These are phyloP conservation scores for Calonectria pseudoturangicola DNA, from an alignment of 2,329 filamentous ascomycete species.

Conservation along the genomic window DNA sequence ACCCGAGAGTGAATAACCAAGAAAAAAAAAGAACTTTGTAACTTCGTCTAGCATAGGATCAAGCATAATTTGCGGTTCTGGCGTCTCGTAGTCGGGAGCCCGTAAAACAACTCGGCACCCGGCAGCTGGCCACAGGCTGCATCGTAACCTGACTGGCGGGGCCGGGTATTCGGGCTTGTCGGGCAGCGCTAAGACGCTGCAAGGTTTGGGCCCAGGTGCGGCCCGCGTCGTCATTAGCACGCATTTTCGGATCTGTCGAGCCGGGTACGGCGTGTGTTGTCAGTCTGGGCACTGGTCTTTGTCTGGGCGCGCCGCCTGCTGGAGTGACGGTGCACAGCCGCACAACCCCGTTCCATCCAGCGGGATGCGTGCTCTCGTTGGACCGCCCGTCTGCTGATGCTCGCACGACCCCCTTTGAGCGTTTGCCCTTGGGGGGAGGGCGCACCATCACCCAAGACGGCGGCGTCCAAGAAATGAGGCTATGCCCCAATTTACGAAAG, in stretches of 20 bases:
- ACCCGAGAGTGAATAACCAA: too few species aligned
- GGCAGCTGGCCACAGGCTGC: constrained; percentile 9
- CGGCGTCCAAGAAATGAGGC: constrained; percentile 2
- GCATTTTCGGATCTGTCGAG: constrained; percentile 19
- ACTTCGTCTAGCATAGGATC: constrained; percentile 8
- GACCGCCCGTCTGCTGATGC: neutral
- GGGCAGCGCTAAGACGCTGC: constrained; percentile 7
- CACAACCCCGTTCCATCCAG: neutral
- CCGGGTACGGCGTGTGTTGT: neutral
- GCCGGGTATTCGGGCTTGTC: constrained; percentile 11
- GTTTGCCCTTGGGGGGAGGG: neutral
- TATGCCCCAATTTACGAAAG: constrained; percentile 3
- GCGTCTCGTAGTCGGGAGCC: neutral
- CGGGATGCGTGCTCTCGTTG: neutral
- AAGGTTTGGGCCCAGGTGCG: constrained; percentile 1
- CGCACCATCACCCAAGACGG: neutral
- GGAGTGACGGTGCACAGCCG: neutral
- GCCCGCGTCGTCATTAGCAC: constrained; percentile 20
- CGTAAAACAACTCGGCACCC: constrained; percentile 15
- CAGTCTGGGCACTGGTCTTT: too few species aligned
- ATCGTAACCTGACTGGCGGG: constrained; percentile 3
- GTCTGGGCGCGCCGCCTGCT: too few species aligned
- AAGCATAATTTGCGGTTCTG: constrained; percentile 9
- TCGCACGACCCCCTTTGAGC: neutral
- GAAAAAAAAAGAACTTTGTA: neutral